Evolutionary conservation across 164 flowering plant genomes (phyloP), one percentile per base, ranked within the genome.

Genomic region (Tetracentron sinense): DNA sequence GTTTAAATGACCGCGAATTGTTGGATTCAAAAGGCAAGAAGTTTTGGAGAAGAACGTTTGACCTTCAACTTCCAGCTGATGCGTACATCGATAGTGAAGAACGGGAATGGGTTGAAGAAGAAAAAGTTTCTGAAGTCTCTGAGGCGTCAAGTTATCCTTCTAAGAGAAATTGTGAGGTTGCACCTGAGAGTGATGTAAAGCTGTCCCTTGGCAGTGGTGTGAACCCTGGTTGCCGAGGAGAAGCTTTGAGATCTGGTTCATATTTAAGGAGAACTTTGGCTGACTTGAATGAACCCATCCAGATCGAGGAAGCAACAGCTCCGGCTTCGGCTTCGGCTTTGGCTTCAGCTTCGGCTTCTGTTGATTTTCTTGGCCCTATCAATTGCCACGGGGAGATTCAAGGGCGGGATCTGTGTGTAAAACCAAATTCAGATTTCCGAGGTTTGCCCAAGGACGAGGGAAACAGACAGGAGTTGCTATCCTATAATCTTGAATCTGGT

Each of bases 61-160:
- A 88, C 77, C 96, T 92, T 68, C 84, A 82, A 68, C 92, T 89
- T 67, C 96, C 97, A 22, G 92, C 97, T 26, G 92, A 85, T 75
- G 87, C 76, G 63, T 88, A 85, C 67, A 78, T 89, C 42, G 95
- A 88, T 60, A 74, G 78, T 23, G 90, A 89, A 62, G 93, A 82
- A 62, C 80, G 56, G 26, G 82, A 80, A 60, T 72, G 62, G 44
- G 20, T 51, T 28, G 76, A 64, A 51, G 74, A 73, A 26, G 74
- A 62, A 51, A 79, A 73, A 25, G 63, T 31, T 29, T 63, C 73
- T 63, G 76, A 64, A 3, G 31, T 30, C 11, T 57, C 67, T 52
- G 56, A 42, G 1, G 50, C 23, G 28, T 11, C 77, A 47, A 52
- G 60, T 57, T 67, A 56, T 70, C 48, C 58, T 48, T 49, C 71